Evolutionary conservation across 2,329 filamentous ascomycete species (phyloP).

Genomic region (Diplodia mutila): DNA sequence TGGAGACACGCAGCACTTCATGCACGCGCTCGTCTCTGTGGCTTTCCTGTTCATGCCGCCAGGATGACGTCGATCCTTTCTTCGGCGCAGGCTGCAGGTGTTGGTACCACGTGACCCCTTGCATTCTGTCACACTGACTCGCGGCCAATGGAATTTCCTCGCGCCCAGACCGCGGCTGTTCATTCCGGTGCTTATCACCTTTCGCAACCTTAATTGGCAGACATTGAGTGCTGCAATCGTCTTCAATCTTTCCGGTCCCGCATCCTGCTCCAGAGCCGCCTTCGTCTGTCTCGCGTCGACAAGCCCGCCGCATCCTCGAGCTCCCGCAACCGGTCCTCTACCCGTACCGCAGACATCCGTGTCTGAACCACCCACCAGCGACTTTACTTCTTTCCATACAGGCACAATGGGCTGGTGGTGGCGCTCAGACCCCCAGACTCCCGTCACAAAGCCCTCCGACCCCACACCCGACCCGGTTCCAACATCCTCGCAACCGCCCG

Average conservation of each 20-base stretch:
- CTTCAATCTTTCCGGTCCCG: neutral
- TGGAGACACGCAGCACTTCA: slow-evolving; percentile 10
- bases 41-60: slow-evolving; percentile 10
- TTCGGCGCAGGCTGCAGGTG: neutral
- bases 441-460: slow-evolving; percentile 26
- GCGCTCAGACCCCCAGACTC: slow-evolving; percentile 39
- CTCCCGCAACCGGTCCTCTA: neutral
- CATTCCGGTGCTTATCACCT: too few relatives aligned
- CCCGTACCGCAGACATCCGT: neutral
- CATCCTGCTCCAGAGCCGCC: neutral
- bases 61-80: slow-evolving; percentile 21
- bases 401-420: slow-evolving; percentile 52
- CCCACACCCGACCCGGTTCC: slow-evolving; percentile 28
- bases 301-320: neutral
- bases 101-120: slow-evolving; percentile 1
- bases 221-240: neutral
- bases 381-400: neutral
- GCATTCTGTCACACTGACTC: slow-evolving; percentile 15
- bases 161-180: neutral
- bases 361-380: neutral
- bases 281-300: neutral
- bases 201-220: neutral
- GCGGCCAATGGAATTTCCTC: slow-evolving; percentile 16
- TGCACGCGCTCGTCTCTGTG: slow-evolving; percentile 22
- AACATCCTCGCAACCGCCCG: slow-evolving; percentile 30